Base-by-base conservation (phyloP, 768 basidiomycete species). In the Leccinum broughii region DNA sequence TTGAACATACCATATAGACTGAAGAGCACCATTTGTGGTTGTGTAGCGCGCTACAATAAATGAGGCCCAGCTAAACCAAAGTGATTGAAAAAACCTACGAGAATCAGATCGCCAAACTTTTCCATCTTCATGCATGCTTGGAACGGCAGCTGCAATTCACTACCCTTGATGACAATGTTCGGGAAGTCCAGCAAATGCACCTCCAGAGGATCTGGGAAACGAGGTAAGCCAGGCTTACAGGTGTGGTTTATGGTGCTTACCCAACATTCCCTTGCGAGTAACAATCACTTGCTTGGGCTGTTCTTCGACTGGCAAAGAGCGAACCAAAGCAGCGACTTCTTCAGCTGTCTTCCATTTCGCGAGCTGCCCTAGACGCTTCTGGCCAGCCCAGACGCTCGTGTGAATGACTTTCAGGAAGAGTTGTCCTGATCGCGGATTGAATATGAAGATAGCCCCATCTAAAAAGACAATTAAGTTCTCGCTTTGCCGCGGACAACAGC, bases 51-150 rank as follows among this genome's bases (percentile, higher is more conserved):
- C 87, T 90, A 63, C 14, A 61, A 56, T 54, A 62, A 57, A 57
- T 44, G 14, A 59, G 54, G 6, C 15, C 24, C 10, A 54, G 6
- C 1, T 0, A 22, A 34, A 20, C 7, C 24, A 3, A 20, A 15
- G 15, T 9, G 8, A 56, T 24, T 14, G 41, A 44, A 28, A 35
- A 17, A 34, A 67, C 81, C 55, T 70, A 88, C 89, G 73, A 98
- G 74, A 65, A 98, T 98, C 62, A 99, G 80, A 73, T 99, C 97
- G 78, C 97, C 97, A 66, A 99, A 98, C 77, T 98, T 98, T 84
- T 99, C 97, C 90, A 98, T 95, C 82, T 98, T 98, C 93, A 99
- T 95, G 68, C 95, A 96, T 15, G 97, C 96, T 77, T 98, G 96
- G 95, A 99, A 99, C 0, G 97, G 97, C 59, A 98, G 80, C 69